Conservation (phyloP, 2,329 filamentous ascomycete genomes). For the Coniochaeta ligniaria region DNA sequence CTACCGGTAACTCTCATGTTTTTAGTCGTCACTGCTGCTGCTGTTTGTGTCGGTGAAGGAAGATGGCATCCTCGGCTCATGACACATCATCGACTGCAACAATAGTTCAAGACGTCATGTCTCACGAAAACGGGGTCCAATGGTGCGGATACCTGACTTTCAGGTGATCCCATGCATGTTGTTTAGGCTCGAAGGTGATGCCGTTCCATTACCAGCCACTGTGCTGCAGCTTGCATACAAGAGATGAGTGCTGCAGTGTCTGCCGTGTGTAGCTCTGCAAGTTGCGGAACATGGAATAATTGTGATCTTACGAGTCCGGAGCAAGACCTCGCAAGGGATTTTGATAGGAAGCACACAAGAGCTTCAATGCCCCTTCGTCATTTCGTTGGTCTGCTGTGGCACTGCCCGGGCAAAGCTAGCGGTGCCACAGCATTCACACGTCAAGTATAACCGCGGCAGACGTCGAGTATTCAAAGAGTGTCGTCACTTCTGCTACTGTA, state of each 20-base stretch:
- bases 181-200: not conserved
- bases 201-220: not conserved
- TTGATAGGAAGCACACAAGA: not conserved
- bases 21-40: not conserved
- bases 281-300: not conserved
- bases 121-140: not conserved
- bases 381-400: not conserved
- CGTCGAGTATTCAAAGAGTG: not conserved
- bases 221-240: not conserved
- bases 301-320: not conserved
- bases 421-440: not conserved
- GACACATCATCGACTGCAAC: not conserved
- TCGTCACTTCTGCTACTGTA: not conserved
- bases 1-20: no score
- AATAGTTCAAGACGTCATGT: not conserved
- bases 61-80: not conserved
- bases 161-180: not conserved
- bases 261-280: not conserved
- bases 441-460: not conserved
- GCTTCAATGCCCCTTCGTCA: not conserved
- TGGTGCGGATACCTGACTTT: not conserved
- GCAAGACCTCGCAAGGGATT: not conserved
- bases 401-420: not conserved
- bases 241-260: not conserved
- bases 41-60: no score